A percentile compares a stretch with the other conserved stretches of the same genome.
Conservation (phyloP, 148 eudicot genomes). For the Vaccinium corymbosum region DNA sequence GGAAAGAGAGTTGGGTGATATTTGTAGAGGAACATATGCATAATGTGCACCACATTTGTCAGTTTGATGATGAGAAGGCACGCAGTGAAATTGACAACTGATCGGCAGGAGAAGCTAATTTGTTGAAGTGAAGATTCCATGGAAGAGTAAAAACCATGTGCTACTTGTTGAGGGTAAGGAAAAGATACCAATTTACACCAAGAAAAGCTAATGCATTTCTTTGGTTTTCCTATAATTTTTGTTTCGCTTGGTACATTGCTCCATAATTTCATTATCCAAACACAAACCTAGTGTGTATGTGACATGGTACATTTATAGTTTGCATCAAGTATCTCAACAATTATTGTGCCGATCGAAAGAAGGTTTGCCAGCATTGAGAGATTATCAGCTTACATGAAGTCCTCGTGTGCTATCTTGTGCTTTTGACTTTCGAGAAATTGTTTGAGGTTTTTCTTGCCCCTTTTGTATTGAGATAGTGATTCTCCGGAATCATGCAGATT, state of each 20-base stretch:
- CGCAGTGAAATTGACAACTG: too few relatives aligned
- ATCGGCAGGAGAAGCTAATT: too few relatives aligned
- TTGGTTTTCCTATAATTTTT: not conserved
- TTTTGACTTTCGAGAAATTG: not conserved
- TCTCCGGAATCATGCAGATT: constrained; percentile 39
- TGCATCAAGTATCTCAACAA: not conserved
- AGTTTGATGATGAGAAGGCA: too few relatives aligned
- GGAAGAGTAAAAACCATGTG: too few relatives aligned
- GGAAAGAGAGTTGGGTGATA: too few relatives aligned
- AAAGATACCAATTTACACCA: too few relatives aligned
- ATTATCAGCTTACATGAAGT: not conserved
- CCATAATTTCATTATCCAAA: not conserved
- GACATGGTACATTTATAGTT: not conserved
- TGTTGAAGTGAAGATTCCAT: too few relatives aligned
- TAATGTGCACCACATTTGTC: too few relatives aligned
- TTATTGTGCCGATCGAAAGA: not conserved
- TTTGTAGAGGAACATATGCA: too few relatives aligned
- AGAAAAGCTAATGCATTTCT: not conserved
- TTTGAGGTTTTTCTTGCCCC: not conserved
- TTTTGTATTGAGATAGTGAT: too few relatives aligned
- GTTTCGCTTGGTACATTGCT: not conserved
- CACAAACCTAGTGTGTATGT: not conserved
- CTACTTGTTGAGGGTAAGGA: not conserved
- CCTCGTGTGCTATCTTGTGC: not conserved
- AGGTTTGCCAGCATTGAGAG: not conserved